phyloP scores from a whole-genome alignment of 306 rosid genomes.

The Trifolium pratense region DNA sequence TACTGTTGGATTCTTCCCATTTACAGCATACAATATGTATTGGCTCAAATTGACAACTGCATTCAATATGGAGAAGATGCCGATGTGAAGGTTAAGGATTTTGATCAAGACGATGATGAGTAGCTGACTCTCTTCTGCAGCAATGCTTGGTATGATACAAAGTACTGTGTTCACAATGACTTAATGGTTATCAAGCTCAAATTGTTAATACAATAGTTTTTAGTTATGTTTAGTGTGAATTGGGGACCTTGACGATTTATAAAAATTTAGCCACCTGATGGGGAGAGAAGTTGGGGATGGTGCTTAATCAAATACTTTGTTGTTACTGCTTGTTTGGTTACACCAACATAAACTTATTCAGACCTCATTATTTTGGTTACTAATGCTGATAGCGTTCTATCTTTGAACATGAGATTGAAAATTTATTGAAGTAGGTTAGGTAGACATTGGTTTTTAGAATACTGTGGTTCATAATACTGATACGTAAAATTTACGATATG shows the following conservation, averaged over 20 bases:
- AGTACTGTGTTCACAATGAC: background rate
- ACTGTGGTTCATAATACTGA: too few relatives aligned
- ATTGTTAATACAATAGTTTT: constrained; percentile 32
- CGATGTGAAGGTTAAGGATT: constrained; percentile 71
- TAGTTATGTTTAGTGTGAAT: constrained; percentile 31
- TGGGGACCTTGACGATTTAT: background rate
- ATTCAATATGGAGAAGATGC: constrained; percentile 80
- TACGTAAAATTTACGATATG: too few relatives aligned
- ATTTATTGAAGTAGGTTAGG: too few relatives aligned
- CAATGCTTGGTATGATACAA: background rate
- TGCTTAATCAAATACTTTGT: background rate
- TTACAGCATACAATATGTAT: constrained; percentile 62
- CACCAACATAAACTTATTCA: background rate
- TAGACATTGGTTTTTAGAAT: too few relatives aligned
- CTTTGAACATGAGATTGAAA: too few relatives aligned
- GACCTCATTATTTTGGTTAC: background rate
- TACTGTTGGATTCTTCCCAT: constrained; percentile 29
- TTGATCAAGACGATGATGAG: constrained; percentile 69
- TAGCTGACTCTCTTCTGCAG: constrained; percentile 11
- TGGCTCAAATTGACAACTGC: constrained; percentile 70
- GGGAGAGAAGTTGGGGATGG: constrained; percentile 3
- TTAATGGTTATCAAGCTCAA: constrained; percentile 31
- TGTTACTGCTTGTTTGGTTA: constrained; percentile 8
- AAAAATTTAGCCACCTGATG: constrained; percentile 10
- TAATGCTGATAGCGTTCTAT: background rate